Base-by-base conservation (phyloP, 352 stramenopile species). In the Phytophthora citrophthora region DNA sequence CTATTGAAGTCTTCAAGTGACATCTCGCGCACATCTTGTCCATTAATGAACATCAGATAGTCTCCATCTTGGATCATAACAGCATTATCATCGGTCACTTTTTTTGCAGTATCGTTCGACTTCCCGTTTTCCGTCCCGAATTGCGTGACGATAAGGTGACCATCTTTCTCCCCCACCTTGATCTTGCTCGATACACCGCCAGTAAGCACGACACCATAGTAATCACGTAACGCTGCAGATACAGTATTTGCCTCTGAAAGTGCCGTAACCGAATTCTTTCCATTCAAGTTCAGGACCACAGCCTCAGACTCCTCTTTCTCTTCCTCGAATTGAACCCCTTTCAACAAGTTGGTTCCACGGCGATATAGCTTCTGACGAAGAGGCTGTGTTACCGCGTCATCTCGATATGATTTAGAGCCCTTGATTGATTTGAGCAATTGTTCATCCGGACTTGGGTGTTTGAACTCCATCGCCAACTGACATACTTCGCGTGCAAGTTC, bases 401-500 rank as follows among this genome's bases (percentile, higher is more conserved):
- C 81, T 38, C 81, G 81, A 54, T 80, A 89, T 24, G 78, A 86
- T 64, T 91, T 90, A 5, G 76, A 78, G 26, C 87, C 87, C 51
- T 91, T 91, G 4, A 95, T 71, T 23, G 79, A 64, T 52, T 94
- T 95, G 9, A 95, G 63, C 48, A 90, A 29, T 41, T 89, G 78
- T 23, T 93, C 85, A 44, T 95, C 87, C 0, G 63, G 52, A 56
- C 77, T 91, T 1, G 82, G 84, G 15, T 90, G 84, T 23, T 83
- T 84, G 24, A 83, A 70, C 40, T 95, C 87, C 15, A 93, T 82
- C 10, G 84, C 79, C 34, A 95, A 64, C 6, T 92, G 70, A 38
- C 82, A 94, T 24, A 92, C 81, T 65, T 91, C 66, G 15, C 85
- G 83, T 46, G 79, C 83, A 32, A 94, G 54, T 74, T 95, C 87